Percentiles rank a stretch among this genome's conserved stretches.
Conservation (phyloP, 2,329 filamentous ascomycete genomes). For the Endocalyx cinctus region DNA sequence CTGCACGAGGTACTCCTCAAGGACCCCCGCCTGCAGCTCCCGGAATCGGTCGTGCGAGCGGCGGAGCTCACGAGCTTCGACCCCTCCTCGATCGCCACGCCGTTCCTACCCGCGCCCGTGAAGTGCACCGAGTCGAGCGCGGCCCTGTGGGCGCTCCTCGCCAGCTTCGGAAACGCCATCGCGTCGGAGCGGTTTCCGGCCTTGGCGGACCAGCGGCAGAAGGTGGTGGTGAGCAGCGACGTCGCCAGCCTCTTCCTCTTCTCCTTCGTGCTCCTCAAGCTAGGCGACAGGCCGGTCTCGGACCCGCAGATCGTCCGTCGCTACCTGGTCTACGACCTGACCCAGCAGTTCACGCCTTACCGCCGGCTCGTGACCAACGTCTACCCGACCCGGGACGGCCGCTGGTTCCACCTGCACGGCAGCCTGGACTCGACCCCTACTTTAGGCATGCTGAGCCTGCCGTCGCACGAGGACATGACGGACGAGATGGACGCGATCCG, state of each 20-base stretch:
- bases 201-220: conserved; percentile 12
- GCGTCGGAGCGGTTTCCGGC: conserved; percentile 13
- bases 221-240: conserved; percentile 23
- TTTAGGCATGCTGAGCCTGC: conserved; percentile 29
- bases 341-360: conserved; percentile 22
- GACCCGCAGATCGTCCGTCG: conserved; percentile 18
- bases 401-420: conserved; percentile 32
- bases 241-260: conserved; percentile 24
- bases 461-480: conserved; percentile 16
- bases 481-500: conserved; percentile 26
- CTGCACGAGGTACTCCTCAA: conserved; percentile 18
- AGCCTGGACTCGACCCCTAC: conserved; percentile 25
- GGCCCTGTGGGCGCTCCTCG: conserved; percentile 25
- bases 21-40: conserved; percentile 21
- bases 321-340: conserved; percentile 19
- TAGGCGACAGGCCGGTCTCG: conserved; percentile 16
- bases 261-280: conserved; percentile 21
- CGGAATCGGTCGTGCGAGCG: conserved; percentile 15
- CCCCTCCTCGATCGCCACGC: conserved; percentile 12
- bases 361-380: conserved; percentile 28
- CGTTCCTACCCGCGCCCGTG: conserved; percentile 24
- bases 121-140: conserved; percentile 26
- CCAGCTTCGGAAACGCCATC: conserved; percentile 24
- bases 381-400: conserved; percentile 28
- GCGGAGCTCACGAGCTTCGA: conserved; percentile 22